Base-by-base conservation (phyloP, 495 filamentous ascomycete species). In the Aspergillus steynii region DNA sequence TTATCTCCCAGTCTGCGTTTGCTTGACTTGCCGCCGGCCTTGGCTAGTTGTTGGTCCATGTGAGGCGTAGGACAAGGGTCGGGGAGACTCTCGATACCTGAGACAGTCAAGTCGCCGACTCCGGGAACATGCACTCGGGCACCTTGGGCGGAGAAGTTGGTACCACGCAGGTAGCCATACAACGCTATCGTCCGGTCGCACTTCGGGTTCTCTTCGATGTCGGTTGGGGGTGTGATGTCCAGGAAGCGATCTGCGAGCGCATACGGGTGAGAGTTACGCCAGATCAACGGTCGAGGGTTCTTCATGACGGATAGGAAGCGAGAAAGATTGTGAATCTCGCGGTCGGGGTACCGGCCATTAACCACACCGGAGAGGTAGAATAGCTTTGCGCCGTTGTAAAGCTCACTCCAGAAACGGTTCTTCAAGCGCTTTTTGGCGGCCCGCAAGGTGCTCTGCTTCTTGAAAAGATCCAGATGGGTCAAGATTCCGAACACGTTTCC, bases 281-380 rank as follows among this genome's bases (percentile, higher is more conserved):
- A 99, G n/a, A 97, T 81, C 5, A 99, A 77, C 5, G 95, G 95
- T 51, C 95, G 85, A 31, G 95, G 96, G 73, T 96, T 97, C 80
- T 99, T 99, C 96, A 98, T 98, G 65, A 99, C 92, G 3, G 90
- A 93, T 65, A 99, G 82, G 73, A 99, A 99, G 50, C 96, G 84
- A 14, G 90, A 94, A 4, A 99, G 75, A 63, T 99, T 99, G 77
- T 97, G 91, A 26, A 99, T 87, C 76, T 99, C 96, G 54, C 95
- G 87, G 70, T 99, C 95, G 27, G 95, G 95, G 75, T 99, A 99
- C 58, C 95, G 84, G 42, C 95, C 95, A 71, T 98, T 98, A 61
- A 97, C 86, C 12, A 99, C 92, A 59, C 95, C 95, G 14, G 90
- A 95, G 14, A 99, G 81, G 73, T 97, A 98, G 75, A 99, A 99